Evolutionary conservation across 2,329 filamentous ascomycete genomes (phyloP), one percentile per base, ranked within the genome.

Genomic region (Aaosphaeria arxii): DNA sequence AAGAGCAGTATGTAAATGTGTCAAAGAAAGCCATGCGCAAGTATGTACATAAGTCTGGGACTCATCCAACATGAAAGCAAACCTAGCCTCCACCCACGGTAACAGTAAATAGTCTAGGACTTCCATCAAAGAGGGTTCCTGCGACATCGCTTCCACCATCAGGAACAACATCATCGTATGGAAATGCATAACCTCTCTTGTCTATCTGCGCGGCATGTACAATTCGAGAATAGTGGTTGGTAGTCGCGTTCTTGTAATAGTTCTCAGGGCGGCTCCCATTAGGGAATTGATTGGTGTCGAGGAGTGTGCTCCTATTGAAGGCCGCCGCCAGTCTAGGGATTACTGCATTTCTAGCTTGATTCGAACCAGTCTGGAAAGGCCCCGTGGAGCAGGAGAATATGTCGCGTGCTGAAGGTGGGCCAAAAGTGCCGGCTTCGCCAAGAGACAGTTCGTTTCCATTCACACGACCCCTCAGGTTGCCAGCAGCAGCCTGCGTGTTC

Each of bases 241-340:
- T 78, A 1, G 58, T 62, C 7, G 50, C 43, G 49, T 72, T 60
- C 40, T 58, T 58, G 49, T 72, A 72, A 45, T 71, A 72, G 31
- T 56, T 47, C 5, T 47, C 46, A 6, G 62, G 59, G 24, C 53
- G 52, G n/a, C 58, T 62, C 29, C 63, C 65, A 46, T 66, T 72
- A 51, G 45, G 75, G 65, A 59, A 75, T 61, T 53, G 59, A 9
- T 71, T 67, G 6, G 68, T 55, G 5, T 94, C 62, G 50, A 94
- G 62, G 51, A 94, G 70, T 7, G 86, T 91, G 32, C 81, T 84
- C 24, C 89, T 79, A 70, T 91, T 90, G 60, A 92, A 82, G 1
- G 86, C 87, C 1, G 89, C 88, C 0, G 86, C 81, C 11, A 94
- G 71, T n/a, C 89, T 78, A 0, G 89, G 87, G 6, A 85, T 84